These are phyloP conservation scores for Debaryomyces robertsiae DNA, from an alignment of 1,139 yeast genomes.

Conservation along the genomic window DNA sequence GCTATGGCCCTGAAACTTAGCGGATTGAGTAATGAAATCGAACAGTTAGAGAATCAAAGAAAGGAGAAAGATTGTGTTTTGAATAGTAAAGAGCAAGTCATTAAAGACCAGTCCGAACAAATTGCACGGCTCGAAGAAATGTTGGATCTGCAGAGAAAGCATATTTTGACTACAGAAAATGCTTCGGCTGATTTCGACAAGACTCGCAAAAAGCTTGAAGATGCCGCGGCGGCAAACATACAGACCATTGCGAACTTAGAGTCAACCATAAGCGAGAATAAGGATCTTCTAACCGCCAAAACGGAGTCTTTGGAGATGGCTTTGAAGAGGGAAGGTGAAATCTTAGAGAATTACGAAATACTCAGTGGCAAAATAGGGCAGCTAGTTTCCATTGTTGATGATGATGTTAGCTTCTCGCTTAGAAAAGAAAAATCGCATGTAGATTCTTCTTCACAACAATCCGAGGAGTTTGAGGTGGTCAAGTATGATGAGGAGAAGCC, in stretches of 20 bases:
- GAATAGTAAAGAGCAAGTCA: neutral
- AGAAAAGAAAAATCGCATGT: neutral
- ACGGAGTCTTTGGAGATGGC: neutral
- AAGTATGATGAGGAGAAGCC: constrained; percentile 7
- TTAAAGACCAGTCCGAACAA: neutral
- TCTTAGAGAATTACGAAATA: neutral
- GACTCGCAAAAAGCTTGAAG: neutral
- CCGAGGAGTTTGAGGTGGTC: constrained; percentile 9
- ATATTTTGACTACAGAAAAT: neutral
- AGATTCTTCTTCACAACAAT: neutral
- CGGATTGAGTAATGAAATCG: neutral
- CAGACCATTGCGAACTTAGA: constrained; percentile 1
- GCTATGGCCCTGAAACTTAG: neutral
- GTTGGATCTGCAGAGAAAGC: neutral
- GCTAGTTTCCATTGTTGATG: constrained; percentile 1
- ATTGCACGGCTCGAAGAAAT: neutral
- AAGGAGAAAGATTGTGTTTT: neutral
- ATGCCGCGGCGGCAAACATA: neutral
- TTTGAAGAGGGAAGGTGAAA: neutral
- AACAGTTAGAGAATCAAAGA: neutral
- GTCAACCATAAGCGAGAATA: neutral
- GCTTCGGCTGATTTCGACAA: neutral
- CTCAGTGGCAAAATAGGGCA: constrained; percentile 4
- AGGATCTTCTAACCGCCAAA: neutral
- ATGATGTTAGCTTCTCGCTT: neutral